Percentiles rank a stretch among this genome's conserved stretches.
These are phyloP conservation scores for Cryptococcus sp. DNA, from an alignment of 1,284 basidiomycete genomes.

Conservation along the genomic window DNA sequence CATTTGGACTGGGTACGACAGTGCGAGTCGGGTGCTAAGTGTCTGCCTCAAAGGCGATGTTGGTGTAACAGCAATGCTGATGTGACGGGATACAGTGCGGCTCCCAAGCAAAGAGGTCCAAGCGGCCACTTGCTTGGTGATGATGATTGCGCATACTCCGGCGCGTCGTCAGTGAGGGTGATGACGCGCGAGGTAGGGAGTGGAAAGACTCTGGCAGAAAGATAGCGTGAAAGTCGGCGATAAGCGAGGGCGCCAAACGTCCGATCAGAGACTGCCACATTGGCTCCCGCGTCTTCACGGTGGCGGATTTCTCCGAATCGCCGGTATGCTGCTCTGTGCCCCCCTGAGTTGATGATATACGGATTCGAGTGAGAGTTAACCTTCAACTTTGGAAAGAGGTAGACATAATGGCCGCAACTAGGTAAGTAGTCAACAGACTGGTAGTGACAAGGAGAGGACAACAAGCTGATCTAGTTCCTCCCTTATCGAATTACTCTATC, in stretches of 20 bases:
- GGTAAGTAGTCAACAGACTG: conserved; percentile 6
- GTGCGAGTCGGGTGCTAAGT: too few relatives aligned
- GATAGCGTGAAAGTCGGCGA: not conserved
- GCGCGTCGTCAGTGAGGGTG: too few relatives aligned
- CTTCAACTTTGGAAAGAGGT: conserved; percentile 9
- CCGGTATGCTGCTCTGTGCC: not conserved
- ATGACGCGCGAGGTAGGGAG: too few relatives aligned
- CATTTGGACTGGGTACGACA: too few relatives aligned
- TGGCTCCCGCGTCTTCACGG: not conserved
- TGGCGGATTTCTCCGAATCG: not conserved
- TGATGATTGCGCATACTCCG: too few relatives aligned
- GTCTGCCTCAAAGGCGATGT: too few relatives aligned
- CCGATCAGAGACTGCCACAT: not conserved
- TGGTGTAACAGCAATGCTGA: too few relatives aligned
- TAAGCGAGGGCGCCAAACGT: not conserved
- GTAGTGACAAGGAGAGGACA: not conserved
- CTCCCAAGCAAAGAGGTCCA: too few relatives aligned
- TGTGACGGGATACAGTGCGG: too few relatives aligned
- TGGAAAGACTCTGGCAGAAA: too few relatives aligned
- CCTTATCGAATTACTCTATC: not conserved
- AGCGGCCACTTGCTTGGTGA: too few relatives aligned
- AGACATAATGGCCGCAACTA: conserved; percentile 17
- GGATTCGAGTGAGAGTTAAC: not conserved
- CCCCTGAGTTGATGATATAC: not conserved
- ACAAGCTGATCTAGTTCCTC: conserved; percentile 1